These are phyloP conservation scores for Purpureocillium lavendulum DNA, from an alignment of 2,329 filamentous ascomycete species.

Conservation along the genomic window DNA sequence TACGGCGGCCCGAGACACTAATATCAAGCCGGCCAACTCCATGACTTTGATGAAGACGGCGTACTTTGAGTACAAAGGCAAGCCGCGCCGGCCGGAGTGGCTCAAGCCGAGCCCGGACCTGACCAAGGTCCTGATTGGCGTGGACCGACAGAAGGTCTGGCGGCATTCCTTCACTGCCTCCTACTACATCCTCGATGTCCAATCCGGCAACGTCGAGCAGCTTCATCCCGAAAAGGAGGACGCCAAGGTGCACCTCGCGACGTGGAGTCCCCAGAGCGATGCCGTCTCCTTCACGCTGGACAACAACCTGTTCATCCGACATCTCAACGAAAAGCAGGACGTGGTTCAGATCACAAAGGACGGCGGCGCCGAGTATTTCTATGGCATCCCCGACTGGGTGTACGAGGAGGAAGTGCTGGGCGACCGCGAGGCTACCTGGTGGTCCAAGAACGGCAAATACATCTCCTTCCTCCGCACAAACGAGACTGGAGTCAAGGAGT, in stretches of 20 bases:
- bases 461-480: conserved; percentile 90
- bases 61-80: conserved; percentile 51
- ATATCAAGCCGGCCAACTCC: conserved; percentile 33
- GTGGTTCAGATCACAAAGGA: conserved; percentile 74
- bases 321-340: conserved; percentile 39
- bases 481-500: conserved; percentile 85
- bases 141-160: conserved; percentile 69
- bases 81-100: conserved; percentile 46
- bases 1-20: conserved; percentile 20
- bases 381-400: conserved; percentile 96
- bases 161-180: conserved; percentile 78
- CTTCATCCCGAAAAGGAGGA: conserved; percentile 61
- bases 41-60: conserved; percentile 67
- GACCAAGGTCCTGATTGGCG: conserved; percentile 77
- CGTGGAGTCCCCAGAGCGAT: conserved; percentile 82
- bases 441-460: conserved; percentile 83
- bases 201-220: conserved; percentile 66
- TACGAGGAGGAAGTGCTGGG: conserved; percentile 65
- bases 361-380: conserved; percentile 82
- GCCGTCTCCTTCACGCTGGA: conserved; percentile 81
- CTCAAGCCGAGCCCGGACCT: conserved; percentile 75
- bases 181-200: conserved; percentile 92
- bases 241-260: conserved; percentile 70
- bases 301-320: conserved; percentile 84
- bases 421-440: conserved; percentile 84